Evolutionary conservation across 176 grass and related monocot species (phyloP).

Genomic region (Alloteropsis semialata): DNA sequence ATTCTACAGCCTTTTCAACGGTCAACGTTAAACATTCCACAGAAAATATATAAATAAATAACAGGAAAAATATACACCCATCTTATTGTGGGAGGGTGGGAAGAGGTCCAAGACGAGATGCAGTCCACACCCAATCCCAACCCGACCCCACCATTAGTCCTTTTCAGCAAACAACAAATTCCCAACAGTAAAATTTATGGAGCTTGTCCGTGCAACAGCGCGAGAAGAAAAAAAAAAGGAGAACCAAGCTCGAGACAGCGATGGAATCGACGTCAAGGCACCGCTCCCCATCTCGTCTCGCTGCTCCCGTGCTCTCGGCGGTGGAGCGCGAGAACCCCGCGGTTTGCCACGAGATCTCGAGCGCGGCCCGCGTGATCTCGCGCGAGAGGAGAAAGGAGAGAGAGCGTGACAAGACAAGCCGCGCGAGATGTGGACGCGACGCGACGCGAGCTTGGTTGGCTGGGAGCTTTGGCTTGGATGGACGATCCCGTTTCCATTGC

Average conservation of each 20-base stretch:
- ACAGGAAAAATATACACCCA: too few relatives aligned
- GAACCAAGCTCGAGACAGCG: conserved; percentile 4
- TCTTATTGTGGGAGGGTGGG: background rate
- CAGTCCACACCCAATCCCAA: background rate
- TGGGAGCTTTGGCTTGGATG: background rate
- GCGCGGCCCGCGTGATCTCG: background rate
- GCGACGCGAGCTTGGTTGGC: background rate
- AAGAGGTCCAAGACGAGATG: background rate
- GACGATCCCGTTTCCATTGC: too few relatives aligned
- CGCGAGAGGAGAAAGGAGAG: background rate
- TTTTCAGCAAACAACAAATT: conserved; percentile 21
- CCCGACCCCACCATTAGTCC: conserved; percentile 11
- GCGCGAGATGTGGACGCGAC: too few relatives aligned
- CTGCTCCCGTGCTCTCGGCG: background rate
- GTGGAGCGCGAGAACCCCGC: background rate
- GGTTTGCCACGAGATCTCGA: background rate
- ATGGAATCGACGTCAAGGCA: conserved; percentile 23
- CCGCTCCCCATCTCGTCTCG: background rate
- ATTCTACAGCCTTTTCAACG: background rate
- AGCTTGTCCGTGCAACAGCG: background rate
- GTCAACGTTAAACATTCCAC: background rate
- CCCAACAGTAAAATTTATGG: background rate
- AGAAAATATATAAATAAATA: background rate
- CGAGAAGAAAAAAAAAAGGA: background rate
- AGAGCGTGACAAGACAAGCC: too few relatives aligned